These are phyloP conservation scores for Nephelium lappaceum DNA, from an alignment of 345 rosid genomes.

Conservation along the genomic window DNA sequence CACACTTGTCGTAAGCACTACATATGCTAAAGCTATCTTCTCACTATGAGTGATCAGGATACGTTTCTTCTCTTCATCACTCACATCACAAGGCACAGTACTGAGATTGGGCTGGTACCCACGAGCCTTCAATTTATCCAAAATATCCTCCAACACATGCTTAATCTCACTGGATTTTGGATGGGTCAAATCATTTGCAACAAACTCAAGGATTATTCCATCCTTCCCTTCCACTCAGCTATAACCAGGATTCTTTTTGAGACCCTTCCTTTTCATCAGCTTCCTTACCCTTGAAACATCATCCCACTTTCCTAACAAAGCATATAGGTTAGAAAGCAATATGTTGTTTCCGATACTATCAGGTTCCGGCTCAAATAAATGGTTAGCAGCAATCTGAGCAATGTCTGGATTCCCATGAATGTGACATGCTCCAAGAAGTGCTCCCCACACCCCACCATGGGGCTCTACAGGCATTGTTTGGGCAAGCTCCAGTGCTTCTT, in stretches of 20 bases:
- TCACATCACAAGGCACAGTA: conserved; percentile 52
- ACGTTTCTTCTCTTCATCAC: conserved; percentile 54
- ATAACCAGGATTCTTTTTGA: conserved; percentile 73
- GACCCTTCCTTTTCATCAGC: conserved; percentile 51
- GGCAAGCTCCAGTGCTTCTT: conserved; percentile 69
- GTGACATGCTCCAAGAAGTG: conserved; percentile 82
- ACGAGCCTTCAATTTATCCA: conserved; percentile 38
- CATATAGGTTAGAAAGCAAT: conserved; percentile 61
- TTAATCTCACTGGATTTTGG: conserved; percentile 54
- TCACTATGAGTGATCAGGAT: conserved; percentile 65
- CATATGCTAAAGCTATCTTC: conserved; percentile 76
- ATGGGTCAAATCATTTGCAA: conserved; percentile 66
- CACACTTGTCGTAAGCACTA: conserved; percentile 42
- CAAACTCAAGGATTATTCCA: conserved; percentile 63
- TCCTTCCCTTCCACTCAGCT: conserved; percentile 71
- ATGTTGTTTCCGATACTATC: conserved; percentile 64
- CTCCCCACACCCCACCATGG: conserved; percentile 82
- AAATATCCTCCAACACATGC: conserved; percentile 49
- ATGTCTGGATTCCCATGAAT: conserved; percentile 61
- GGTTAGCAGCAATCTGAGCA: conserved; percentile 67
- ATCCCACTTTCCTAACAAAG: conserved; percentile 60
- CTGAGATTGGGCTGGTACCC: conserved; percentile 61
- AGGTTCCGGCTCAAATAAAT: conserved; percentile 73
- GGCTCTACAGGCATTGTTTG: conserved; percentile 61
- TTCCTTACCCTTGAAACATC: conserved; percentile 55